These are phyloP conservation scores for Populus pruinosa DNA, from an alignment of 345 rosid genomes.

Conservation along the genomic window DNA sequence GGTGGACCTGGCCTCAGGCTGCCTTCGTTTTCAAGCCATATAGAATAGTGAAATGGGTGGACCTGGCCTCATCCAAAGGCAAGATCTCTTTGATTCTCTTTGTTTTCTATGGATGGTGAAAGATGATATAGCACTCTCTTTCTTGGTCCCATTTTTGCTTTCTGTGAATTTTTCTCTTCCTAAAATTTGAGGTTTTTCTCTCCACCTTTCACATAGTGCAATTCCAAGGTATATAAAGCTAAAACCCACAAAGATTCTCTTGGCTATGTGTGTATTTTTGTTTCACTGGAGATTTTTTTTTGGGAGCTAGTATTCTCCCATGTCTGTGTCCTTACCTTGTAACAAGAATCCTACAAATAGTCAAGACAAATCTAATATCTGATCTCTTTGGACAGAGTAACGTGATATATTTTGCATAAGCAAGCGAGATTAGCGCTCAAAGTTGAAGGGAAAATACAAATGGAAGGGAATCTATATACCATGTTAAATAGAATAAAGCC, in stretches of 20 bases:
- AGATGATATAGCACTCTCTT: conserved; percentile 47
- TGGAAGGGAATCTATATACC: background rate
- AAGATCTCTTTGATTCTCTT: conserved; percentile 64
- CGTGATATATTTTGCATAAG: background rate
- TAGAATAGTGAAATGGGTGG: conserved; percentile 33
- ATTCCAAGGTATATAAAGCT: conserved; percentile 23
- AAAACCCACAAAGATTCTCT: conserved; percentile 33
- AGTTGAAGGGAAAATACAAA: background rate
- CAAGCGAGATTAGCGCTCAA: background rate
- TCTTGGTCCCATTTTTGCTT: conserved; percentile 41
- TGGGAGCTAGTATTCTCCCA: conserved; percentile 11
- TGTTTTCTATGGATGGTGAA: conserved; percentile 44
- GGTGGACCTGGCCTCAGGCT: conserved; percentile 44
- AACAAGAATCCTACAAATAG: conserved; percentile 27
- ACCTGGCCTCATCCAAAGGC: conserved; percentile 44
- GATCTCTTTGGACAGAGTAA: background rate
- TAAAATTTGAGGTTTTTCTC: conserved; percentile 8
- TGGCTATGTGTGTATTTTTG: conserved; percentile 1
- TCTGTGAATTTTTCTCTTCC: background rate
- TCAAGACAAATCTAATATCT: background rate
- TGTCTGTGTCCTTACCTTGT: conserved; percentile 21
- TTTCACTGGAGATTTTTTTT: conserved; percentile 18
- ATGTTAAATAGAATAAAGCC: background rate
- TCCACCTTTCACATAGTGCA: conserved; percentile 18
- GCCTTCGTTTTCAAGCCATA: conserved; percentile 43